These are phyloP conservation scores for Austroboletus novae-zelandiae DNA, from an alignment of 1,284 basidiomycete species.

Conservation along the genomic window DNA sequence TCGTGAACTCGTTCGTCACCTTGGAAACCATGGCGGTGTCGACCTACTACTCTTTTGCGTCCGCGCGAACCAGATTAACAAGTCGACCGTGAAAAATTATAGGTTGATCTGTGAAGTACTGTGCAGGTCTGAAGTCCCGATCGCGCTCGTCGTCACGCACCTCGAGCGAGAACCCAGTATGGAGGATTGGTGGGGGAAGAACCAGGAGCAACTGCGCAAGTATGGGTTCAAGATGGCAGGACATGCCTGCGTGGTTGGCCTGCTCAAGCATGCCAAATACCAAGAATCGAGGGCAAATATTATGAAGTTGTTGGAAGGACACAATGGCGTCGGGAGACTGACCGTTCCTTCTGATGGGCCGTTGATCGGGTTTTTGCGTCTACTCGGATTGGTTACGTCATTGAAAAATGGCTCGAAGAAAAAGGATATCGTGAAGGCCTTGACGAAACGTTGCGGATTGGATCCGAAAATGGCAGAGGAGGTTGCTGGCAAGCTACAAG, in stretches of 20 bases:
- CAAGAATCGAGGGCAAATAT: slow-evolving; percentile 22
- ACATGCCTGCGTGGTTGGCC: slow-evolving; percentile 33
- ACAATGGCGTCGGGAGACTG: slow-evolving; percentile 17
- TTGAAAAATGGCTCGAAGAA: neutral
- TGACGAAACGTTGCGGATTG: neutral
- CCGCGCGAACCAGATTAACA: no score
- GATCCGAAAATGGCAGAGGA: neutral
- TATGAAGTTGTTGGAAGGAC: slow-evolving; percentile 13
- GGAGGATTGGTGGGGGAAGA: slow-evolving; percentile 32
- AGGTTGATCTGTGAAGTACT: no score
- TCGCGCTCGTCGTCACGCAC: no score
- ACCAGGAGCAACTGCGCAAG: slow-evolving; percentile 17
- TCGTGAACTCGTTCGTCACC: no score
- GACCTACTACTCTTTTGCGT: no score
- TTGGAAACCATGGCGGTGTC: no score
- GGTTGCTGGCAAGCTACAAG: no score
- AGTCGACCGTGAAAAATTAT: no score
- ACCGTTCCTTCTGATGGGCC: neutral
- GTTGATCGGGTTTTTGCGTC: no score
- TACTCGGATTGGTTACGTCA: no score
- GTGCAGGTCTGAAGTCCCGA: no score
- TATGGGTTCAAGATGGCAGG: slow-evolving; percentile 24
- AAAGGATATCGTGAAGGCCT: neutral
- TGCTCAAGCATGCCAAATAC: slow-evolving; percentile 29
- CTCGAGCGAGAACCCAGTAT: no score